phyloP scores from a whole-genome alignment of 2,329 filamentous ascomycete genomes.

The Macrophomina tecta region DNA sequence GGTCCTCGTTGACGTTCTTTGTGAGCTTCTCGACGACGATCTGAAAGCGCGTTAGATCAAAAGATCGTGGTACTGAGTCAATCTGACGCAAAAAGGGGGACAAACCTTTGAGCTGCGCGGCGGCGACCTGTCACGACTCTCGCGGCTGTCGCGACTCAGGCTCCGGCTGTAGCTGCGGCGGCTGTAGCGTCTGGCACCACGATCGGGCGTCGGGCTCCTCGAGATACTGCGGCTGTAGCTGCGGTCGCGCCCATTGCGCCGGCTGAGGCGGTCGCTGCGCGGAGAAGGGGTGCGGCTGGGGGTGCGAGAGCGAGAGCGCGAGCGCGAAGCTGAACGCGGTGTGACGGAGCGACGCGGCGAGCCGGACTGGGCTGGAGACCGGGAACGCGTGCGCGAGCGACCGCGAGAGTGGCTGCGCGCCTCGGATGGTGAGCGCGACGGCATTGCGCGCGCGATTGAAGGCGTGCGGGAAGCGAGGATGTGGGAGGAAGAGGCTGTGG shows the following conservation, averaged over 20 bases:
- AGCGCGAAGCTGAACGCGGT: slow-evolving; percentile 44
- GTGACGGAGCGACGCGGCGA: slow-evolving; percentile 46
- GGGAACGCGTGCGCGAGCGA: slow-evolving; percentile 43
- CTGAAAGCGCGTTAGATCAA: slow-evolving; percentile 52
- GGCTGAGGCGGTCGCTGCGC: slow-evolving; percentile 28
- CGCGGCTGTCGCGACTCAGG: slow-evolving; percentile 41
- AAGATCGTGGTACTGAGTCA: neutral
- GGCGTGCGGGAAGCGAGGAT: neutral
- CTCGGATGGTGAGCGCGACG: slow-evolving; percentile 23
- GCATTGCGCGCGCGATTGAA: slow-evolving; percentile 15
- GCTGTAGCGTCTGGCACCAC: slow-evolving; percentile 25
- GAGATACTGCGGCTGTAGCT: slow-evolving; percentile 38
- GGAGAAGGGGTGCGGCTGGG: slow-evolving; percentile 34
- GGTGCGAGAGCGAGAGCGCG: slow-evolving; percentile 30
- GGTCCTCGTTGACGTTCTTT: slow-evolving; percentile 89
- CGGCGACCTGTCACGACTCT: slow-evolving; percentile 30
- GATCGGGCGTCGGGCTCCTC: slow-evolving; percentile 30
- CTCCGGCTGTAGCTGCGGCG: slow-evolving; percentile 40
- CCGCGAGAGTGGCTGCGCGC: slow-evolving; percentile 48
- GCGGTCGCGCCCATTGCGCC: slow-evolving; percentile 46
- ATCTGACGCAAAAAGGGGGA: neutral
- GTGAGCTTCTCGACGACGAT: slow-evolving; percentile 96
- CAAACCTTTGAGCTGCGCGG: slow-evolving; percentile 48
- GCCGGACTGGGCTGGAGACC: slow-evolving; percentile 37
- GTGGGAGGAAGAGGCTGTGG: neutral